Evolutionary conservation across 495 filamentous ascomycete species (phyloP).

Genomic region (Aspergillus egyptiacus): DNA sequence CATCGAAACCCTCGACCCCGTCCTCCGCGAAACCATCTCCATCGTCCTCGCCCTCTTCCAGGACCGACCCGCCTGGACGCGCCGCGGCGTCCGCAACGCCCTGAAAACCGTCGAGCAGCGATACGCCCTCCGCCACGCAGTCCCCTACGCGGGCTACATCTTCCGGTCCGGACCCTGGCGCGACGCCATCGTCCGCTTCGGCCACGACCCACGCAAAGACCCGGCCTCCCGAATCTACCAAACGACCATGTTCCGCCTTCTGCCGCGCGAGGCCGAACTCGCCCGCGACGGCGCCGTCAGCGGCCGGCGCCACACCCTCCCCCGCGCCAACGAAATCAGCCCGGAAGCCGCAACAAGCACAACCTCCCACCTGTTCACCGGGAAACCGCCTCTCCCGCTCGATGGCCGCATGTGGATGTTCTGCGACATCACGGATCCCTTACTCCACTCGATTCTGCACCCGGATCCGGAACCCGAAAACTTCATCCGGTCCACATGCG

Average conservation of each 20-base stretch:
- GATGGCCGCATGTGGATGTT: slow-evolving; percentile 90
- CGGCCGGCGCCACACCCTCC: slow-evolving; percentile 37
- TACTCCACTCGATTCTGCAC: slow-evolving; percentile 43
- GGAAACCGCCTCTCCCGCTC: slow-evolving; percentile 50
- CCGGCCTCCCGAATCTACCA: slow-evolving; percentile 76
- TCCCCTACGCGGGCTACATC: slow-evolving; percentile 78
- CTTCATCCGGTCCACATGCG: slow-evolving; percentile 43
- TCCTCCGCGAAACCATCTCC: slow-evolving; percentile 53
- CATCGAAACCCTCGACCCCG: slow-evolving; percentile 38
- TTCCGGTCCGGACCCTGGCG: slow-evolving; percentile 88
- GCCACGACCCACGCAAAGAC: slow-evolving; percentile 74
- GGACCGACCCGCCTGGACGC: slow-evolving; percentile 78
- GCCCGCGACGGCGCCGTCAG: slow-evolving; percentile 57
- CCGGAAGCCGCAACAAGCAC: slow-evolving; percentile 15
- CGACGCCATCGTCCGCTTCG: slow-evolving; percentile 76
- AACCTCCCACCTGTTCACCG: slow-evolving; percentile 70
- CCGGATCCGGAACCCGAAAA: slow-evolving; percentile 7
- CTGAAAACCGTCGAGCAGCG: slow-evolving; percentile 43
- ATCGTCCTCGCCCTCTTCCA: slow-evolving; percentile 56
- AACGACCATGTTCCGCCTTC: slow-evolving; percentile 70
- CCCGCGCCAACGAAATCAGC: slow-evolving; percentile 17
- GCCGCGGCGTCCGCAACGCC: slow-evolving; percentile 67
- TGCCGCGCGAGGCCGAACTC: slow-evolving; percentile 73
- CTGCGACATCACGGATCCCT: slow-evolving; percentile 81
- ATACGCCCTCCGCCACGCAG: slow-evolving; percentile 54